Conservation (phyloP, 331 rosid genomes). For the Dryas integrifolia region DNA sequence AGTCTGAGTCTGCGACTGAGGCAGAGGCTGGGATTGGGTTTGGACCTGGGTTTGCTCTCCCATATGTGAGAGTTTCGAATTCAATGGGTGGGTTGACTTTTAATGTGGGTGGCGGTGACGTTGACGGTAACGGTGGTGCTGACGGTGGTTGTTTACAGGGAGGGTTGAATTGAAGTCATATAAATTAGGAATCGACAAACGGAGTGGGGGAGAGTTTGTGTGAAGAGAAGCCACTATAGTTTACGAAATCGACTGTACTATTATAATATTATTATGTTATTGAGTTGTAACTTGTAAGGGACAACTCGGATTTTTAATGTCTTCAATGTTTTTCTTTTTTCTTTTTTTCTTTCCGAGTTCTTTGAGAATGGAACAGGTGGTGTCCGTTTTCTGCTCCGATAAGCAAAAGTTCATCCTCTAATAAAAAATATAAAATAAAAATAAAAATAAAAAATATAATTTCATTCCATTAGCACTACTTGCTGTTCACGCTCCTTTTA, state of each 20-base stretch:
- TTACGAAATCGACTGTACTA: not conserved
- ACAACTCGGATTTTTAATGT: no score
- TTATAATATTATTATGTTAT: no score
- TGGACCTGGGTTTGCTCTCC: constrained; percentile 66
- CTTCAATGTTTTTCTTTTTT: not conserved
- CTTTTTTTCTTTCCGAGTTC: not conserved
- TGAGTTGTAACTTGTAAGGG: no score
- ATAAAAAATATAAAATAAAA: no score
- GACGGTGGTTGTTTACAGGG: constrained; percentile 14
- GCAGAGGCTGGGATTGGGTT: constrained; percentile 33
- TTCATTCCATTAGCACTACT: no score
- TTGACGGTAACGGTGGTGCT: not conserved
- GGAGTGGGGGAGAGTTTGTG: not conserved
- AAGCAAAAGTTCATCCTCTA: not conserved
- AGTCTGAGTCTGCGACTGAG: constrained; percentile 38
- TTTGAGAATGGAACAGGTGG: constrained; percentile 2
- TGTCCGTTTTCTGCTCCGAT: constrained; percentile 2
- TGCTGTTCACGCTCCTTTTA: no score
- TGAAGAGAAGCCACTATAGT: not conserved
- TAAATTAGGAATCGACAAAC: no score
- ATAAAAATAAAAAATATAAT: no score
- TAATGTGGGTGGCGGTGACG: constrained; percentile 8
- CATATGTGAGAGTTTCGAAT: constrained; percentile 41
- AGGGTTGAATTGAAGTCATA: constrained; percentile 10
- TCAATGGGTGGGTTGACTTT: not conserved